A percentile compares a stretch with the other conserved stretches of the same genome.
These are phyloP conservation scores for Trichoderma sp. DNA, from an alignment of 2,329 filamentous ascomycete species.

Conservation along the genomic window DNA sequence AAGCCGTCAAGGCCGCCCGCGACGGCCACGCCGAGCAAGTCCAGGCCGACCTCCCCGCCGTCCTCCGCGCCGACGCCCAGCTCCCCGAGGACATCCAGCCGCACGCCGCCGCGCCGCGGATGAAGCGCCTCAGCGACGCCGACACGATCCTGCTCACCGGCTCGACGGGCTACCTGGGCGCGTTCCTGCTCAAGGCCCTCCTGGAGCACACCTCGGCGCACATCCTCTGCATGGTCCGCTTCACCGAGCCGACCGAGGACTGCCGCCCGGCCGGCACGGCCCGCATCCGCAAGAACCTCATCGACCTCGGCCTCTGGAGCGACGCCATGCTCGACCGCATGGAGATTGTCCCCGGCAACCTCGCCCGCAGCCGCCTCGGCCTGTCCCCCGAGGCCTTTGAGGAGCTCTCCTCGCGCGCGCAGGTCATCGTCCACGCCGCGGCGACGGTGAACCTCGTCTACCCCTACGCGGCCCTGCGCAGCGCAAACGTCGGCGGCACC, in stretches of 20 bases:
- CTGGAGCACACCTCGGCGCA: slow-evolving; percentile 68
- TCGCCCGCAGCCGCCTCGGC: slow-evolving; percentile 69
- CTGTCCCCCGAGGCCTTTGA: slow-evolving; percentile 67
- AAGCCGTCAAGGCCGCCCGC: slow-evolving; percentile 69
- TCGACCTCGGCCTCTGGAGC: slow-evolving; percentile 77
- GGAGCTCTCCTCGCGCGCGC: slow-evolving; percentile 63
- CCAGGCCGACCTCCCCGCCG: slow-evolving; percentile 72
- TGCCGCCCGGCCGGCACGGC: slow-evolving; percentile 69
- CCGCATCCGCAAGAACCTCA: slow-evolving; percentile 71
- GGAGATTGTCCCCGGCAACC: slow-evolving; percentile 72
- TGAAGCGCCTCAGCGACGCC: slow-evolving; percentile 64
- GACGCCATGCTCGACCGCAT: slow-evolving; percentile 78
- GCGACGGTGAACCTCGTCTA: slow-evolving; percentile 82
- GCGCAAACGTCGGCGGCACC: slow-evolving; percentile 78
- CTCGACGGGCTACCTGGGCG: slow-evolving; percentile 74
- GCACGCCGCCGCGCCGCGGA: slow-evolving; percentile 46
- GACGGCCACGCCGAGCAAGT: slow-evolving; percentile 74
- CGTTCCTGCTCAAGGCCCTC: slow-evolving; percentile 70
- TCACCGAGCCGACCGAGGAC: slow-evolving; percentile 66
- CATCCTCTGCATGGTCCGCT: slow-evolving; percentile 73
- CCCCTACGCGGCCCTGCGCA: slow-evolving; percentile 74
- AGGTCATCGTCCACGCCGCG: slow-evolving; percentile 77
- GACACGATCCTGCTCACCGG: slow-evolving; percentile 73
- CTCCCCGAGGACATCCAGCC: slow-evolving; percentile 71
- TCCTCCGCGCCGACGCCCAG: slow-evolving; percentile 66